These are phyloP conservation scores for Venturia nashicola DNA, from an alignment of 2,329 filamentous ascomycete genomes.

Conservation along the genomic window DNA sequence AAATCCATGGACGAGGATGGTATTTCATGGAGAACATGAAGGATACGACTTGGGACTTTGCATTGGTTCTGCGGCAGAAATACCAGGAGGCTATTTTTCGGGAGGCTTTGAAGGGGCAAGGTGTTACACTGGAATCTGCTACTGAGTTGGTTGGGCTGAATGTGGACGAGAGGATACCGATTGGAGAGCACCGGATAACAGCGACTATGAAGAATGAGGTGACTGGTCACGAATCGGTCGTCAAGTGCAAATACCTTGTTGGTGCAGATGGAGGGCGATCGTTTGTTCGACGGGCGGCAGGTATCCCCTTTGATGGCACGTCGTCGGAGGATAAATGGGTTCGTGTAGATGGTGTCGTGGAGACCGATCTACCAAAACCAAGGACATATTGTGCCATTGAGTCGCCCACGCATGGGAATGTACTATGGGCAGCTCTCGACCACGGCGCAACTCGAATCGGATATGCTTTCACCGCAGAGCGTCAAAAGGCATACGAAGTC, in stretches of 20 bases:
- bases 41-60: constrained; percentile 40
- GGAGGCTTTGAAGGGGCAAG: constrained; percentile 24
- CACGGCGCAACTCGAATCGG: constrained; percentile 42
- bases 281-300: constrained; percentile 33
- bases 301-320: constrained; percentile 38
- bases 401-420: constrained; percentile 40
- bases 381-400: constrained; percentile 35
- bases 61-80: constrained; percentile 42
- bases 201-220: constrained; percentile 20
- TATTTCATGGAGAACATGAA: constrained; percentile 40
- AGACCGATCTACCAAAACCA: constrained; percentile 37
- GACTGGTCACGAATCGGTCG: constrained; percentile 17
- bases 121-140: constrained; percentile 24
- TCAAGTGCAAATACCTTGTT: constrained; percentile 35
- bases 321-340: constrained; percentile 42
- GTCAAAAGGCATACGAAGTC: constrained; percentile 22
- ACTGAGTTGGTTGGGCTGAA: constrained; percentile 26
- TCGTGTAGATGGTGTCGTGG: constrained; percentile 37
- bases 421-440: constrained; percentile 43
- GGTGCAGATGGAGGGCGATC: constrained; percentile 41
- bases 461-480: constrained; percentile 36
- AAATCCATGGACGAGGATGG: constrained; percentile 35
- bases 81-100: constrained; percentile 43
- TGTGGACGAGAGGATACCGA: constrained; percentile 22
- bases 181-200: constrained; percentile 17